phyloP scores from a whole-genome alignment of 805 yeast species.

The Blastobotrys muscicola region DNA sequence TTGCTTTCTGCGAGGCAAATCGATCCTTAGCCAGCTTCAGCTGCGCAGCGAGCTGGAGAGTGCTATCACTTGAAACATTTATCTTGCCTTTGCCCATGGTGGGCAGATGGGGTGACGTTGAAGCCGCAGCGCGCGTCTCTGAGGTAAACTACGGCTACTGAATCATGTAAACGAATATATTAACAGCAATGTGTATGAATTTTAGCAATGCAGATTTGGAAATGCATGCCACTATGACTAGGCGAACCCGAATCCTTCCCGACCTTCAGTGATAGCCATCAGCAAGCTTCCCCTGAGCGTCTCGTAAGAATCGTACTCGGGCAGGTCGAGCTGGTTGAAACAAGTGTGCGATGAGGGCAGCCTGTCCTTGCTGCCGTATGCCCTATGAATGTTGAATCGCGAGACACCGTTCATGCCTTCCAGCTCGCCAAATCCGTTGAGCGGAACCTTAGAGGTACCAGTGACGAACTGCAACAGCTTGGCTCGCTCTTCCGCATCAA shows the following conservation, averaged over 20 bases:
- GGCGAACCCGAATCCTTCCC: constrained; percentile 92
- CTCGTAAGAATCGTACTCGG: constrained; percentile 86
- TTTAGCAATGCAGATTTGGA: not conserved
- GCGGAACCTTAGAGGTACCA: constrained; percentile 93
- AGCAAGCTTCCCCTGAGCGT: constrained; percentile 70
- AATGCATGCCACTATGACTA: constrained; percentile 12
- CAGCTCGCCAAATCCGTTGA: constrained; percentile 84
- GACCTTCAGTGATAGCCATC: constrained; percentile 86
- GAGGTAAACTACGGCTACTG: too few relatives aligned
- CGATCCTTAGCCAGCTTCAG: too few relatives aligned
- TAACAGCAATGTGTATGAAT: too few relatives aligned
- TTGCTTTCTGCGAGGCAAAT: too few relatives aligned
- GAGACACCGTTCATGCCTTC: constrained; percentile 81
- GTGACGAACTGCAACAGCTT: constrained; percentile 91
- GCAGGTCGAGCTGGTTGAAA: constrained; percentile 88
- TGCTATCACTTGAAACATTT: too few relatives aligned
- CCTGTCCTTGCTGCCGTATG: constrained; percentile 75
- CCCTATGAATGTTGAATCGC: constrained; percentile 82
- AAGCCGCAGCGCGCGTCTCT: too few relatives aligned
- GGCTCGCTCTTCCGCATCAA: constrained; percentile 90
- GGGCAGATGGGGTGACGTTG: too few relatives aligned
- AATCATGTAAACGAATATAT: too few relatives aligned
- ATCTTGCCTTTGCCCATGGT: too few relatives aligned
- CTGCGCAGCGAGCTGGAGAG: too few relatives aligned
- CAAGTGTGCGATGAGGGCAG: constrained; percentile 96